Evolutionary conservation across 345 rosid species (phyloP).

Genomic region (Eucalyptus marginata): DNA sequence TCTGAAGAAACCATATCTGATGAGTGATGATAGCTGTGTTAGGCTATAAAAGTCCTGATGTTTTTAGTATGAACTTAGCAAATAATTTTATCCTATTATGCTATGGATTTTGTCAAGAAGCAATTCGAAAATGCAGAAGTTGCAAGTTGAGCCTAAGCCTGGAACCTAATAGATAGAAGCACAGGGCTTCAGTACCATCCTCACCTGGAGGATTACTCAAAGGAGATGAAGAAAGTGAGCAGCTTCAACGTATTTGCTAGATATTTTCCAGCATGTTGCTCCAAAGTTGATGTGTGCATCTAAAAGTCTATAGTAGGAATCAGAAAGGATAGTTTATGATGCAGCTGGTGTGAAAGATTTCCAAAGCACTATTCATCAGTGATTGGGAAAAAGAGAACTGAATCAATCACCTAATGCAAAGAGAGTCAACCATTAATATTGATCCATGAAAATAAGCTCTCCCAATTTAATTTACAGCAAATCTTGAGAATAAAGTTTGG

Average conservation of each 20-base stretch:
- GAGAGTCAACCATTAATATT: too few relatives aligned
- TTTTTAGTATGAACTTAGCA: neutral
- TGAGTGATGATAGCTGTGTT: constrained; percentile 10
- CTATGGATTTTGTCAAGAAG: neutral
- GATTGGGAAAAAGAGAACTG: neutral
- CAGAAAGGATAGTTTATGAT: neutral
- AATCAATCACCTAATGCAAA: too few relatives aligned
- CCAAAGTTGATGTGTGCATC: neutral
- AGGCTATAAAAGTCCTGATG: neutral
- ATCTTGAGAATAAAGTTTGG: neutral
- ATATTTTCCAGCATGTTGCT: neutral
- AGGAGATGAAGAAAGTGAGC: neutral
- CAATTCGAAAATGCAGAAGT: neutral
- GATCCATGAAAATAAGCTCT: neutral
- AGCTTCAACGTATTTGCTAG: neutral
- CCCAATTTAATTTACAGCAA: neutral
- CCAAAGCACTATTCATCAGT: neutral
- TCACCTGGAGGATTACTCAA: neutral
- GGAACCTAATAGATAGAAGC: neutral
- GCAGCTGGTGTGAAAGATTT: neutral
- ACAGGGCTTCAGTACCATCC: neutral
- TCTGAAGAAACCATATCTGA: constrained; percentile 28
- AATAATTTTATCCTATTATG: neutral
- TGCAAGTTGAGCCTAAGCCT: neutral
- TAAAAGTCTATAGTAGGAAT: too few relatives aligned